phyloP scores from a whole-genome alignment of 257 asterid genomes.

The Plantago ovata region DNA sequence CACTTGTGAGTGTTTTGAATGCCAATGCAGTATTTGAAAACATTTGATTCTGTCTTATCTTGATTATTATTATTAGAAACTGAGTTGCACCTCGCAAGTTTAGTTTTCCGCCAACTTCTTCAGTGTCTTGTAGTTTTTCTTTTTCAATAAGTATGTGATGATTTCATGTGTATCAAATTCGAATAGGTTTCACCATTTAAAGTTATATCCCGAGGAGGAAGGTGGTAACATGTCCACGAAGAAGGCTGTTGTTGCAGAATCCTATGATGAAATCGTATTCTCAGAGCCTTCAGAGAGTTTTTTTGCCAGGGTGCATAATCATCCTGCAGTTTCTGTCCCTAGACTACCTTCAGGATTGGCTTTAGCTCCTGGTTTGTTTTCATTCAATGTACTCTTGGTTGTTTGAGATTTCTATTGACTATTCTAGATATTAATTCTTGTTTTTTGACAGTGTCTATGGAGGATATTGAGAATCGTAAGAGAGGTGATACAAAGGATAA shows the following conservation, averaged over 20 bases:
- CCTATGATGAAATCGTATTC: constrained; percentile 85
- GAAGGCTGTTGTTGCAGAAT: constrained; percentile 77
- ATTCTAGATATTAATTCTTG: constrained; percentile 11
- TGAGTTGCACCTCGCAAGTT: neutral
- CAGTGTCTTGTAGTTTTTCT: constrained; percentile 2
- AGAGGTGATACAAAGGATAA: constrained; percentile 76
- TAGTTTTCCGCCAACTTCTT: too few relatives aligned
- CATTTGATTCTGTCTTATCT: too few relatives aligned
- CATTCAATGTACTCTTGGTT: constrained; percentile 10
- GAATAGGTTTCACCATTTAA: constrained; percentile 78
- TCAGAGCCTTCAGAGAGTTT: constrained; percentile 79
- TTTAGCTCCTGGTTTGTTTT: constrained; percentile 63
- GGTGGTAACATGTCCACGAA: constrained; percentile 67
- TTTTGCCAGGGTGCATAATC: constrained; percentile 71
- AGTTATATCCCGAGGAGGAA: constrained; percentile 83
- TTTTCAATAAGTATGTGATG: constrained; percentile 1
- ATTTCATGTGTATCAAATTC: constrained; percentile 6
- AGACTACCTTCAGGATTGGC: constrained; percentile 54
- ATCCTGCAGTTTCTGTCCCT: constrained; percentile 71
- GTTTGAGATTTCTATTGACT: constrained; percentile 7
- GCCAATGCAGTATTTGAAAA: neutral
- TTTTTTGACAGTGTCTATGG: constrained; percentile 41
- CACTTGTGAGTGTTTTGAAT: constrained; percentile 71
- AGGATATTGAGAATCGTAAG: constrained; percentile 52
- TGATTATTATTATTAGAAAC: neutral